A percentile compares a stretch with the other conserved stretches of the same genome.
Conservation (phyloP, 148 eudicot genomes). For the Heliamphora exappendiculata region DNA sequence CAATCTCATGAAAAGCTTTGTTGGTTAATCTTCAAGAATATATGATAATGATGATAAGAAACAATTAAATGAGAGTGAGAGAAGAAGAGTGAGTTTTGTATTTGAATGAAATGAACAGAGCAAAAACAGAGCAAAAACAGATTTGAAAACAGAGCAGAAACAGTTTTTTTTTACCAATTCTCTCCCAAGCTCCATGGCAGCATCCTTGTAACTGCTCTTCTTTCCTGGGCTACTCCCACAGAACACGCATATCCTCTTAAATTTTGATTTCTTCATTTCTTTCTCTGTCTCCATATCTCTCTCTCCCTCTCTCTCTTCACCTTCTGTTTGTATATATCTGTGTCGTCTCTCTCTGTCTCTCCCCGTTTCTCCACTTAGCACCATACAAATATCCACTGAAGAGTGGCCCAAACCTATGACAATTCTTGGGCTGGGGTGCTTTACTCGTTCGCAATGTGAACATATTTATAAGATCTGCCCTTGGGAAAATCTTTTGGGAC, state of each 20-base stretch:
- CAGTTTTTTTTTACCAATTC: constrained; percentile 22
- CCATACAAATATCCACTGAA: background rate
- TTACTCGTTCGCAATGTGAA: background rate
- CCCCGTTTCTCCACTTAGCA: background rate
- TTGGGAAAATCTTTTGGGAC: no score
- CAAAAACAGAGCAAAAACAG: constrained; percentile 1
- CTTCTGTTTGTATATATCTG: background rate
- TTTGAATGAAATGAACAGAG: background rate
- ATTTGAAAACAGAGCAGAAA: background rate
- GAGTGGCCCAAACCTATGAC: constrained; percentile 1
- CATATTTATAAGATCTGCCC: constrained; percentile 7
- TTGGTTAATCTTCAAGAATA: background rate
- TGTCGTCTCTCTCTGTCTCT: background rate
- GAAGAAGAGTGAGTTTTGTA: background rate
- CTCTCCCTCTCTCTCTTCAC: constrained; percentile 11
- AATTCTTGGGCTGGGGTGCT: background rate
- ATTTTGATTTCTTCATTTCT: constrained; percentile 24
- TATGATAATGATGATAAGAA: background rate
- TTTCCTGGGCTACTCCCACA: constrained; percentile 46
- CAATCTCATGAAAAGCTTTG: background rate
- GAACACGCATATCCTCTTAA: constrained; percentile 34
- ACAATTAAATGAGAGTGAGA: background rate
- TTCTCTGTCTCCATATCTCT: constrained; percentile 20
- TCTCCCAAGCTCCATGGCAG: constrained; percentile 34
- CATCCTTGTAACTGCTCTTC: constrained; percentile 35